Percentiles rank a stretch among this genome's conserved stretches.
Evolutionary conservation across 2,329 filamentous ascomycete genomes (phyloP).

Genomic region (Aureobasidium musti): DNA sequence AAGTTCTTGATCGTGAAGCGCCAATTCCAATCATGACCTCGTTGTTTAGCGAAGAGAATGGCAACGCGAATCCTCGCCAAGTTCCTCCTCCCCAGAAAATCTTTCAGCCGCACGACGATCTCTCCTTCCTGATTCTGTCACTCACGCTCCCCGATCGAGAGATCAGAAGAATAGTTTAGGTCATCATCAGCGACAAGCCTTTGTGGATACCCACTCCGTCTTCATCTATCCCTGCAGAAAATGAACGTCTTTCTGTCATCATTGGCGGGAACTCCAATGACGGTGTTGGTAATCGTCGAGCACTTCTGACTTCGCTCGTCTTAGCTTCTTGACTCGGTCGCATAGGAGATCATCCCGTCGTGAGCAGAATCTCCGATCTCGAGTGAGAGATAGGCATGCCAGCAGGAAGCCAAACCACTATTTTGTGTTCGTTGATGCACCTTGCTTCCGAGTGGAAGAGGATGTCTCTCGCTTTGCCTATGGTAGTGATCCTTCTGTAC

Average conservation of each 20-base stretch:
- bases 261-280: not conserved
- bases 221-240: not conserved
- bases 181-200: not conserved
- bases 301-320: not conserved
- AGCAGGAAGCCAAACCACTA: not conserved
- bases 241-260: conserved; percentile 1
- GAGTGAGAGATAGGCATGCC: not conserved
- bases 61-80: not conserved
- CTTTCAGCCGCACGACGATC: conserved; percentile 22
- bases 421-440: not conserved
- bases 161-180: not conserved
- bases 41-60: not conserved
- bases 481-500: not conserved
- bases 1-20: not conserved
- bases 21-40: not conserved
- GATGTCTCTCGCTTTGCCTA: not conserved
- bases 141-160: not conserved
- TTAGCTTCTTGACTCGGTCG: not conserved
- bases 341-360: not conserved
- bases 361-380: conserved; percentile 1
- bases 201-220: not conserved
- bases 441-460: not conserved
- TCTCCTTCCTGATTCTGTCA: conserved; percentile 9
- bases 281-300: not conserved
- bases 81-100: not conserved